Percentiles rank a stretch among this genome's conserved stretches.
Evolutionary conservation across 768 basidiomycete species (phyloP).

Genomic region (Pulveroboletus sp.): DNA sequence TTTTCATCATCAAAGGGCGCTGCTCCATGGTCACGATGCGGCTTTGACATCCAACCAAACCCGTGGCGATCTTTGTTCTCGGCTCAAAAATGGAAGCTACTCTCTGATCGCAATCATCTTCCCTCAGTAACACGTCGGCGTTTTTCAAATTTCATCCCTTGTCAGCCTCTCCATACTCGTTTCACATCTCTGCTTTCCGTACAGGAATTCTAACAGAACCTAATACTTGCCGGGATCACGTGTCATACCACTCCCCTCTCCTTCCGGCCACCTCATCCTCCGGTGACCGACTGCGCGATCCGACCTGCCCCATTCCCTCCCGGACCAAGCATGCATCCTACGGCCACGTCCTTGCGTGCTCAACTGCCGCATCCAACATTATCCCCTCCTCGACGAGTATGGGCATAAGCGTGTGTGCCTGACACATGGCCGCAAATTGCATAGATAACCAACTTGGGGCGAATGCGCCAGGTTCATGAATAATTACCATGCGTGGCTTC

Average conservation of each 20-base stretch:
- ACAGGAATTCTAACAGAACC: conserved; percentile 20
- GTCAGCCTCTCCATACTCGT: conserved; percentile 26
- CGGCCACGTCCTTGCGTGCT: background rate
- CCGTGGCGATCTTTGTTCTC: conserved; percentile 18
- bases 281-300: conserved; percentile 10
- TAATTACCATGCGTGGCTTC: conserved; percentile 8
- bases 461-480: conserved; percentile 5
- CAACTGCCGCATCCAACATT: conserved; percentile 10
- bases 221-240: conserved; percentile 28
- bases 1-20: conserved; percentile 12
- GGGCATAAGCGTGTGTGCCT: conserved; percentile 16
- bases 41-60: conserved; percentile 12
- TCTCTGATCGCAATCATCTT: conserved; percentile 7
- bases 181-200: conserved; percentile 20
- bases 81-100: conserved; percentile 25
- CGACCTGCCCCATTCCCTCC: background rate
- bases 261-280: background rate
- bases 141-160: conserved; percentile 7
- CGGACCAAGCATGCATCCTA: background rate
- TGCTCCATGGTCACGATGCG: background rate
- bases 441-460: conserved; percentile 12
- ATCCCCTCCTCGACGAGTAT: conserved; percentile 1
- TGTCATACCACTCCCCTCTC: conserved; percentile 1
- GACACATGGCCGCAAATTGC: conserved; percentile 10
- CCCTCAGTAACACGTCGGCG: conserved; percentile 11